Conservation (phyloP, 306 rosid species). For the Acacia melanoxylon region DNA sequence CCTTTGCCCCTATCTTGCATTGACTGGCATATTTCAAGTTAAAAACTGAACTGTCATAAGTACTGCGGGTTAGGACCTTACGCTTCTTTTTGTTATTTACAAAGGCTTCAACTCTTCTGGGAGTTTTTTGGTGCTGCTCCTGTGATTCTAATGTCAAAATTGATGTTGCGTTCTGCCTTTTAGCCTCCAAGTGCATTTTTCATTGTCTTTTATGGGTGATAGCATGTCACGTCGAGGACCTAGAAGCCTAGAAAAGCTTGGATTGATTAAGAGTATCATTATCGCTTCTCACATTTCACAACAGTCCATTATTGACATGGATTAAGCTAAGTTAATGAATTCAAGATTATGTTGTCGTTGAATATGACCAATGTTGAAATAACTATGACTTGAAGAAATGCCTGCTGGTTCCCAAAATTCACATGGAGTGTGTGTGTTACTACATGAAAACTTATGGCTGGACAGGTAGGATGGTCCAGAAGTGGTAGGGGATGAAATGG, state of each 20-base stretch:
- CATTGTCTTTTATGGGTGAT: not conserved
- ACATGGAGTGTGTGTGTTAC: not conserved
- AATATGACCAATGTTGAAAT: constrained; percentile 5
- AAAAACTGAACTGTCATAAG: not conserved
- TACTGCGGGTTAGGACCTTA: not conserved
- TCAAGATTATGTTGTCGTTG: not conserved
- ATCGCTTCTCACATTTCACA: not conserved
- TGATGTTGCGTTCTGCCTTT: not conserved
- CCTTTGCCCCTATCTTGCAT: not conserved
- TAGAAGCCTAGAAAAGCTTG: constrained; percentile 14
- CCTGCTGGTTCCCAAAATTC: not conserved
- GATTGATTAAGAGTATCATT: not conserved
- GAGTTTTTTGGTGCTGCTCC: not conserved
- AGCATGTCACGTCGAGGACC: not conserved
- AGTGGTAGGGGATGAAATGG: not conserved
- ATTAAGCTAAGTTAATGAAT: constrained; percentile 17
- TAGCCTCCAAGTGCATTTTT: constrained; percentile 1
- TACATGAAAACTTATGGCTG: not conserved
- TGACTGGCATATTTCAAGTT: not conserved
- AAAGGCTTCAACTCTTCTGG: not conserved
- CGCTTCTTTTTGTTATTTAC: not conserved
- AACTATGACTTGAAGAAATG: constrained; percentile 6
- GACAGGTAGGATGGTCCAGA: not conserved
- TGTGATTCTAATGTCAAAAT: constrained; percentile 14
- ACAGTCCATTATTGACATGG: not conserved